phyloP scores from a whole-genome alignment of 78 protist species.

The Tieghemostelium lacteum region DNA sequence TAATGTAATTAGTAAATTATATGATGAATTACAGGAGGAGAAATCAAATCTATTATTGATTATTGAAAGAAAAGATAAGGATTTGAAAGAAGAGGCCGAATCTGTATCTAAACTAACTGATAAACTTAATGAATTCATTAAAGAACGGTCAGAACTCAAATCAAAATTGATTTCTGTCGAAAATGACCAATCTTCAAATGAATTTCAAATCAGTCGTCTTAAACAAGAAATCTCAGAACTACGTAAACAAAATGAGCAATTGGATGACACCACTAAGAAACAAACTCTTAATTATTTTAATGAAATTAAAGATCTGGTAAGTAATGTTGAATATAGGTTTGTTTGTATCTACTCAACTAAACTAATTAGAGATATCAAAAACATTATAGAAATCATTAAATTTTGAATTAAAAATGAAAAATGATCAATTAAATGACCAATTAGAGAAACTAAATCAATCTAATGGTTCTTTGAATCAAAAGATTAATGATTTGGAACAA shows the following conservation, averaged over 20 bases:
- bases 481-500: neutral
- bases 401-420: constrained; percentile 35
- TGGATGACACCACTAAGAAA: constrained; percentile 17
- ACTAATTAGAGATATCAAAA: neutral
- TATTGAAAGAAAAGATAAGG: constrained; percentile 52
- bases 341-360: too few relatives aligned
- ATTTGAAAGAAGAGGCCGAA: constrained; percentile 41
- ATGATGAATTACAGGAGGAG: constrained; percentile 64
- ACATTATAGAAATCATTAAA: constrained; percentile 30
- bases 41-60: constrained; percentile 22
- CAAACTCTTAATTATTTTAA: constrained; percentile 21
- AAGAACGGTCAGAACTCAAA: constrained; percentile 30
- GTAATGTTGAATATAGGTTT: neutral
- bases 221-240: constrained; percentile 60
- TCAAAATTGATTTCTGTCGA: constrained; percentile 46
- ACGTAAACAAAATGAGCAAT: constrained; percentile 17
- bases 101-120: constrained; percentile 48
- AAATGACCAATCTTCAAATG: constrained; percentile 43
- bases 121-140: constrained; percentile 46
- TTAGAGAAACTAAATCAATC: neutral
- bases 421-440: constrained; percentile 15
- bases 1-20: constrained; percentile 48
- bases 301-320: constrained; percentile 61
- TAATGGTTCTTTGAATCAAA: neutral
- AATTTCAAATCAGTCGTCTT: constrained; percentile 30